These are phyloP conservation scores for Iris pallida DNA, from an alignment of 116 monocot species.

Conservation along the genomic window DNA sequence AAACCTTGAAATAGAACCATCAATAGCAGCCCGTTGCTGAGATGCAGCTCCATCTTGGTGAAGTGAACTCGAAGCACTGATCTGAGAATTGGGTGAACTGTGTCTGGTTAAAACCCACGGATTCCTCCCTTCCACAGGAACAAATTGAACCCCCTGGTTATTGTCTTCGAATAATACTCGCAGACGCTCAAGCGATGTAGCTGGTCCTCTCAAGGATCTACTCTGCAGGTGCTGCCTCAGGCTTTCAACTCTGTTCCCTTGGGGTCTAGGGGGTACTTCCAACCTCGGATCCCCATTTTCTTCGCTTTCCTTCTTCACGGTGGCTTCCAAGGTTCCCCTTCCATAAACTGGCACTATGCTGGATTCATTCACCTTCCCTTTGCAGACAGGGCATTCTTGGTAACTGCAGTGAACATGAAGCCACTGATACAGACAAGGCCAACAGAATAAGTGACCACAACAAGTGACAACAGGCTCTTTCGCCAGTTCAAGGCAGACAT, in stretches of 20 bases:
- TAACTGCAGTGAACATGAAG: constrained; percentile 41
- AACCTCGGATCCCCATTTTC: constrained; percentile 5
- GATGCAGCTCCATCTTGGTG: background rate
- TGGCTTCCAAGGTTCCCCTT: constrained; percentile 22
- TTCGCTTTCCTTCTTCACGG: constrained; percentile 9
- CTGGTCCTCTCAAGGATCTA: background rate
- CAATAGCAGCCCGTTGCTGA: background rate
- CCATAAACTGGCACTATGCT: constrained; percentile 57
- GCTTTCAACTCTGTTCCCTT: constrained; percentile 31
- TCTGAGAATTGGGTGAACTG: background rate
- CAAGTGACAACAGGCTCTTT: constrained; percentile 73
- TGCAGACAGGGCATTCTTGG: constrained; percentile 78
- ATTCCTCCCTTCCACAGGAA: background rate
- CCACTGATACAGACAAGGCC: constrained; percentile 82
- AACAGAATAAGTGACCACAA: constrained; percentile 85
- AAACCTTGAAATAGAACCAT: background rate
- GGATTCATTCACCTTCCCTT: constrained; percentile 38
- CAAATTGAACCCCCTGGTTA: background rate
- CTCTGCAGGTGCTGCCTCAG: constrained; percentile 29
- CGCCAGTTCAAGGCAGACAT: constrained; percentile 67
- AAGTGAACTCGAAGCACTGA: background rate
- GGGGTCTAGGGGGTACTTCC: constrained; percentile 44
- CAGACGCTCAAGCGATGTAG: background rate
- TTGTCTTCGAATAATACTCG: background rate
- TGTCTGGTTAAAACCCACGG: background rate